Evolutionary conservation across 495 filamentous ascomycete species (phyloP).

Genomic region (Geopyxis carbonaria): DNA sequence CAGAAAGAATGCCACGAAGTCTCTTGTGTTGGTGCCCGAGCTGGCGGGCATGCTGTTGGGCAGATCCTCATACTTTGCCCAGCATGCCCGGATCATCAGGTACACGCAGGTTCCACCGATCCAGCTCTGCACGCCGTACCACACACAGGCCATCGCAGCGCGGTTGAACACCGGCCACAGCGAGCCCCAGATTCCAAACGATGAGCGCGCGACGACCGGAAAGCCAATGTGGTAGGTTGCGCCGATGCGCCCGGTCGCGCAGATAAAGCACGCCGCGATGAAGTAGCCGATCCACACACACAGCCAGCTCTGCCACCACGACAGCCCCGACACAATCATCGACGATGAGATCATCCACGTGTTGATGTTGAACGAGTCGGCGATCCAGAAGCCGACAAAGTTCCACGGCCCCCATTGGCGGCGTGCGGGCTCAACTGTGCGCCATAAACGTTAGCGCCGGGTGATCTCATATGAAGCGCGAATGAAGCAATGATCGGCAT

Average conservation of each 20-base stretch:
- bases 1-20: constrained; percentile 65
- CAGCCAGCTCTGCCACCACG: constrained; percentile 94
- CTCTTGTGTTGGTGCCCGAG: constrained; percentile 56
- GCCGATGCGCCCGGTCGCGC: constrained; percentile 65
- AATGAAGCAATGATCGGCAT: neutral
- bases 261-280: constrained; percentile 58
- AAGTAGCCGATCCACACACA: constrained; percentile 61
- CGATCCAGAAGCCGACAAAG: constrained; percentile 82
- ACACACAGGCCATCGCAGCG: constrained; percentile 70
- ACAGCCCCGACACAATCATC: constrained; percentile 58
- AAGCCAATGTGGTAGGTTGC: constrained; percentile 84
- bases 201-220: constrained; percentile 56
- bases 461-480: neutral
- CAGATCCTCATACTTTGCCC: constrained; percentile 46
- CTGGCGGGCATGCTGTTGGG: constrained; percentile 48
- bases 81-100: constrained; percentile 69
- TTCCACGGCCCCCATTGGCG: constrained; percentile 81
- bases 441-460: neutral
- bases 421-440: constrained; percentile 57
- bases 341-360: constrained; percentile 95
- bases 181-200: constrained; percentile 75
- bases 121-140: constrained; percentile 78
- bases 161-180: constrained; percentile 87
- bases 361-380: constrained; percentile 93
- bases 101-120: constrained; percentile 72